Evolutionary conservation across 2,329 filamentous ascomycete species (phyloP).

Genomic region (Metarhizium humberi): DNA sequence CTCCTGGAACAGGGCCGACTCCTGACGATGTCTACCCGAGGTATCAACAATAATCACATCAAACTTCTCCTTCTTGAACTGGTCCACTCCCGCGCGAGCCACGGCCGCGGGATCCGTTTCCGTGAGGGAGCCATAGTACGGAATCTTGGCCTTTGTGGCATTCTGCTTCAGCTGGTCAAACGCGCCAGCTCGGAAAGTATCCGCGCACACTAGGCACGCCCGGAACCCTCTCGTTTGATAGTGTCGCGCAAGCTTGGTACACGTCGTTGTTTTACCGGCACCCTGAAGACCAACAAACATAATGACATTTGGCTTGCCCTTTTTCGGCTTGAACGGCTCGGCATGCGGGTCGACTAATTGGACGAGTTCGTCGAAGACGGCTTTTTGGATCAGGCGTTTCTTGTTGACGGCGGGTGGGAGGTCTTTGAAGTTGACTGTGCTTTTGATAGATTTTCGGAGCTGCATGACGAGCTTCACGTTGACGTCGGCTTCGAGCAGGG

Average conservation of each 20-base stretch:
- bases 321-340: slow-evolving; percentile 93
- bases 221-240: slow-evolving; percentile 92
- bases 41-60: slow-evolving; percentile 99
- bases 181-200: slow-evolving; percentile 96
- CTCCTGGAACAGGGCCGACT: slow-evolving; percentile 89
- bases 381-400: slow-evolving; percentile 95
- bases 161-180: slow-evolving; percentile 99
- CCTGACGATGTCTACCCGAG: slow-evolving; percentile 87
- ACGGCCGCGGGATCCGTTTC: slow-evolving; percentile 94
- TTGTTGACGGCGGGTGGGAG: slow-evolving; percentile 89
- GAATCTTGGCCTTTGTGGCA: slow-evolving; percentile 96
- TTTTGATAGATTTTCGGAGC: slow-evolving; percentile 86
- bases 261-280: slow-evolving; percentile 95
- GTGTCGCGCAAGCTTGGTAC: slow-evolving; percentile 91
- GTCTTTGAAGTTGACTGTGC: slow-evolving; percentile 89
- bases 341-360: slow-evolving; percentile 91
- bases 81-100: slow-evolving; percentile 89
- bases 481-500: slow-evolving; percentile 92
- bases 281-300: slow-evolving; percentile 99
- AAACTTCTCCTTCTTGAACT: slow-evolving; percentile 98
- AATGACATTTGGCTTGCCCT: slow-evolving; percentile 91
- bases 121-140: slow-evolving; percentile 93
- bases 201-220: slow-evolving; percentile 88
- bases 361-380: slow-evolving; percentile 94
- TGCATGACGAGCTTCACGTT: slow-evolving; percentile 89